Evolutionary conservation across 768 basidiomycete genomes (phyloP).

Genomic region (Sistotremastrum niveocremeum): DNA sequence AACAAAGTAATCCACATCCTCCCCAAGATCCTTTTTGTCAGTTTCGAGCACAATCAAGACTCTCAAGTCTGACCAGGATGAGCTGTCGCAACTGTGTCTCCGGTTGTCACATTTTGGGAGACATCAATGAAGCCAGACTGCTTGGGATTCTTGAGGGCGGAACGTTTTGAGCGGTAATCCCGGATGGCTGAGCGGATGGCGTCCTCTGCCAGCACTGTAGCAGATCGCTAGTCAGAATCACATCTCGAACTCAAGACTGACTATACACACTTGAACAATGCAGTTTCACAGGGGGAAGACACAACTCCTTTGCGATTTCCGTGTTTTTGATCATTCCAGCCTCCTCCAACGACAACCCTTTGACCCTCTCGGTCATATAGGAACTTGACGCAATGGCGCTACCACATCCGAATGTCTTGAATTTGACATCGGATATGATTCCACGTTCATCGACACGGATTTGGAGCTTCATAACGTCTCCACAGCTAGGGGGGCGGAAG

Average conservation of each 20-base stretch:
- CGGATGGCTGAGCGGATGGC: conserved; percentile 97
- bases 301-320: conserved; percentile 95
- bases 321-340: conserved; percentile 98
- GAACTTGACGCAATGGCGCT: conserved; percentile 96
- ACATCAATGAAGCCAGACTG: conserved; percentile 61
- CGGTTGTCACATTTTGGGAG: conserved; percentile 39
- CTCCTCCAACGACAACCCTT: conserved; percentile 84
- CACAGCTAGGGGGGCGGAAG: conserved; percentile 55
- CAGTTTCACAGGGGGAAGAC: conserved; percentile 89
- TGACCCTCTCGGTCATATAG: conserved; percentile 98
- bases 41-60: conserved; percentile 4
- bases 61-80: conserved; percentile 27
- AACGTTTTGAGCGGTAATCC: conserved; percentile 83
- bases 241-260: conserved; percentile 3
- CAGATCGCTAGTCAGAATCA: conserved; percentile 6
- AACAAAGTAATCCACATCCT: too few relatives aligned
- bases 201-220: conserved; percentile 87
- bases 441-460: conserved; percentile 93
- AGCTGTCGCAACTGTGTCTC: conserved; percentile 40
- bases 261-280: conserved; percentile 74
- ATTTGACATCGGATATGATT: conserved; percentile 96
- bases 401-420: conserved; percentile 99
- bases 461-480: conserved; percentile 99
- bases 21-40: too few relatives aligned
- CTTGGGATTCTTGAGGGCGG: conserved; percentile 32